Evolutionary conservation across 148 eudicot genomes (phyloP).

Genomic region (Camellia lanceoleosa): DNA sequence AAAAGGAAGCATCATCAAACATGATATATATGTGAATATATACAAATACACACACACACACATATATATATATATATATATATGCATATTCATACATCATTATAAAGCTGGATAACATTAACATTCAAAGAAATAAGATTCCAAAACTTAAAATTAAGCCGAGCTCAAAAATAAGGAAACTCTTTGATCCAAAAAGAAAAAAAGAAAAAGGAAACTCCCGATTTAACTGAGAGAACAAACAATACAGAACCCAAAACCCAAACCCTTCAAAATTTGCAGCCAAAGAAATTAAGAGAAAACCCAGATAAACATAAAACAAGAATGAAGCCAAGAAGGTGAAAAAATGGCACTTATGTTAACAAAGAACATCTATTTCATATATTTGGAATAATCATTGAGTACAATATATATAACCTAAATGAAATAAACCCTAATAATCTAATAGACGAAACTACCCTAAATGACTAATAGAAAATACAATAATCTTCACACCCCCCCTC

Average conservation of each 20-base stretch:
- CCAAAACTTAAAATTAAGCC: not conserved
- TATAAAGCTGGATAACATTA: not conserved
- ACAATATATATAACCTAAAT: too few relatives aligned
- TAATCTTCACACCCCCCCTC: too few relatives aligned
- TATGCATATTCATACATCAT: not conserved
- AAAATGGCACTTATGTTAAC: constrained; percentile 20
- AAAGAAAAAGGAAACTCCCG: not conserved
- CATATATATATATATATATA: too few relatives aligned
- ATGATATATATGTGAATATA: not conserved
- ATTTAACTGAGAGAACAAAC: not conserved
- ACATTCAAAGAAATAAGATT: constrained; percentile 3
- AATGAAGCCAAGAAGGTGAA: not conserved
- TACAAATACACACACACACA: not conserved
- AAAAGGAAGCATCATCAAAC: not conserved
- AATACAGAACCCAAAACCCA: constrained; percentile 3
- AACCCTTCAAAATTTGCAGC: not conserved
- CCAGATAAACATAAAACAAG: not conserved
- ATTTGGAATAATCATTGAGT: too few relatives aligned
- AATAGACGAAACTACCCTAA: too few relatives aligned
- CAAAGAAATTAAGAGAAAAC: not conserved
- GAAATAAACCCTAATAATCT: too few relatives aligned
- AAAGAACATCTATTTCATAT: too few relatives aligned
- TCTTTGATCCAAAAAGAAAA: not conserved
- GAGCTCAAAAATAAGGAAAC: not conserved
- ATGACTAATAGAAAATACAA: too few relatives aligned